Conservation (phyloP, 257 asterid genomes). For the Solanum paucissectum region DNA sequence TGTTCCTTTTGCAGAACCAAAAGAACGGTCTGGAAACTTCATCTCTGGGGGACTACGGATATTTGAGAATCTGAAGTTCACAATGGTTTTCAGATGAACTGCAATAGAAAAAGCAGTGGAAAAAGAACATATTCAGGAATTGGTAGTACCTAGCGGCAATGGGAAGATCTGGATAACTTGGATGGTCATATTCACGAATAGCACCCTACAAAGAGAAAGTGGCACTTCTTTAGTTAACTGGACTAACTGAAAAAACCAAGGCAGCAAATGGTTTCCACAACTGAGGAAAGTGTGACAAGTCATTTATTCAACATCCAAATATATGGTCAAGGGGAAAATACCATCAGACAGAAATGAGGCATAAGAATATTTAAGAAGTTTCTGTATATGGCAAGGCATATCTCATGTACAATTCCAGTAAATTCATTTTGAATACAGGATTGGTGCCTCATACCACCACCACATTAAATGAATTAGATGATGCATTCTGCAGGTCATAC, state of each 20-base stretch:
- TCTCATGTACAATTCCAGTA: neutral
- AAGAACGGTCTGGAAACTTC: constrained; percentile 14
- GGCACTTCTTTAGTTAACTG: neutral
- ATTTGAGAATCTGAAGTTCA: constrained; percentile 34
- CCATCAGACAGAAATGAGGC: neutral
- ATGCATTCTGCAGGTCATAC: neutral
- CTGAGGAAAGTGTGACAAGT: neutral
- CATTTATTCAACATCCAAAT: neutral
- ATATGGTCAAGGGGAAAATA: neutral
- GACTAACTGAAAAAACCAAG: neutral
- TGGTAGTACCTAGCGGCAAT: constrained; percentile 41
- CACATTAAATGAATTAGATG: neutral
- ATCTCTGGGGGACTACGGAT: constrained; percentile 19
- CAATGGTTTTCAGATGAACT: neutral
- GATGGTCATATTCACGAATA: constrained; percentile 42
- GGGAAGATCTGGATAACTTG: constrained; percentile 42
- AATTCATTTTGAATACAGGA: neutral
- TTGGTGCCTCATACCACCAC: neutral
- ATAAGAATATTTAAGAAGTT: neutral
- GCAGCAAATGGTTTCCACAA: neutral
- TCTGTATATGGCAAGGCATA: neutral
- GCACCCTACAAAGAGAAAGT: constrained; percentile 35
- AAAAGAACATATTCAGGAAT: neutral
- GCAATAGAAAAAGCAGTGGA: neutral
- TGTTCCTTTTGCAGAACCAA: constrained; percentile 24